Conservation (phyloP, 2,329 filamentous ascomycete species). For the Lasiodiplodia sp. region DNA sequence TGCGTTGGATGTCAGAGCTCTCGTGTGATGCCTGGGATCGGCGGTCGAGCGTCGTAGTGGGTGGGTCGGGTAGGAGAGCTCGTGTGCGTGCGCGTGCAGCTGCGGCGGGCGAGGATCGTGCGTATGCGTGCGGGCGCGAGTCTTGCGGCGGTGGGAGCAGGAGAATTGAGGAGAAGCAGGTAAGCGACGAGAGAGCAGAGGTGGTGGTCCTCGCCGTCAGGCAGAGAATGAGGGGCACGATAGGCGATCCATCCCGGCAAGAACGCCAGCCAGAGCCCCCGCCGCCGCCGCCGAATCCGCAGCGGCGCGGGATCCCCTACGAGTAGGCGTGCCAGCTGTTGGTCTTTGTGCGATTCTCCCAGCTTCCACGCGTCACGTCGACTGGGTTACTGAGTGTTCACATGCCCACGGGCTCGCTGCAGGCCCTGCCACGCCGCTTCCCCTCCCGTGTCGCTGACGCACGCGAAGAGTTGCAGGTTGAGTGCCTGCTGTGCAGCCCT, state of each 20-base stretch:
- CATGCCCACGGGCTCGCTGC: conserved; percentile 4
- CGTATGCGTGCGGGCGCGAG: conserved; percentile 16
- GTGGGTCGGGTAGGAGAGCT: conserved; percentile 6
- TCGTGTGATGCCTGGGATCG: conserved; percentile 25
- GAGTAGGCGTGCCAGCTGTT: background rate
- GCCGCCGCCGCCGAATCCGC: conserved; percentile 14
- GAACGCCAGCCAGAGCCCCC: conserved; percentile 15
- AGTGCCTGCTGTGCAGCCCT: background rate
- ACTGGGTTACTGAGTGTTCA: background rate
- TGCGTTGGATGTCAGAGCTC: conserved; percentile 24
- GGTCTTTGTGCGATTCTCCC: conserved; percentile 2
- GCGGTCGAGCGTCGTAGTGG: conserved; percentile 24
- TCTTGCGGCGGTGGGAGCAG: background rate
- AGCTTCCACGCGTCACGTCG: conserved; percentile 17
- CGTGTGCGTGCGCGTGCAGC: conserved; percentile 20
- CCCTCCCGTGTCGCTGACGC: conserved; percentile 14
- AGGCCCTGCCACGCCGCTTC: conserved; percentile 6
- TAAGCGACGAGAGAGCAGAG: conserved; percentile 12
- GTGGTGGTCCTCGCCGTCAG: conserved; percentile 22
- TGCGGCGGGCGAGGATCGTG: conserved; percentile 15
- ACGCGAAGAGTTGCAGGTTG: conserved; percentile 4
- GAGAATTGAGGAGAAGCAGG: conserved; percentile 14
- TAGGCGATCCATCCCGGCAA: conserved; percentile 22
- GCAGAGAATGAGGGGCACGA: conserved; percentile 24
- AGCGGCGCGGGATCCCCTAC: background rate